Percentiles rank a stretch among this genome's conserved stretches.
phyloP scores from a whole-genome alignment of 2,329 filamentous ascomycete genomes.

The Dendryphion nanum region DNA sequence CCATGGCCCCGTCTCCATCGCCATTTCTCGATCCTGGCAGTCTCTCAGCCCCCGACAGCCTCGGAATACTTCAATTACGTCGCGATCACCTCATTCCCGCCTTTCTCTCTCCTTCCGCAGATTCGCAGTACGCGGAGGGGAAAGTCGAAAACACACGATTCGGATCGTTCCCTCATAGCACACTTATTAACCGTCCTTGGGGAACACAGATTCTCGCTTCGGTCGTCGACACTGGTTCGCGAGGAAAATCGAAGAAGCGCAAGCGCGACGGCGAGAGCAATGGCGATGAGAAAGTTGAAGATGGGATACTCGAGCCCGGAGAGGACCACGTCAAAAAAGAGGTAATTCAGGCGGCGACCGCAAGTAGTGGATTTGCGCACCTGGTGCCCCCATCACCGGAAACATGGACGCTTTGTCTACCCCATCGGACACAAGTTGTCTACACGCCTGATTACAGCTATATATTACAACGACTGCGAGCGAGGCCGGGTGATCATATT shows the following conservation, averaged over 20 bases:
- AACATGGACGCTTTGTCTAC: constrained; percentile 76
- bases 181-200: constrained; percentile 71
- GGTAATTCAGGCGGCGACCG: constrained; percentile 47
- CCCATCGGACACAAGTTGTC: constrained; percentile 81
- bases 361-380: constrained; percentile 69
- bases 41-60: constrained; percentile 60
- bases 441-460: constrained; percentile 88
- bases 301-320: constrained; percentile 36
- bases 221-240: constrained; percentile 85
- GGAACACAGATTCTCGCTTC: constrained; percentile 89
- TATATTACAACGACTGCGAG: constrained; percentile 72
- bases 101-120: constrained; percentile 47
- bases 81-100: constrained; percentile 81
- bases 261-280: constrained; percentile 44
- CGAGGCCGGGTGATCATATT: constrained; percentile 67
- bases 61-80: constrained; percentile 85
- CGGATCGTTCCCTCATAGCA: constrained; percentile 65
- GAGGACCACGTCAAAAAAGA: constrained; percentile 23
- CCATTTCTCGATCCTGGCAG: constrained; percentile 75
- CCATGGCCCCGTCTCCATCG: constrained; percentile 50
- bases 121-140: constrained; percentile 45
- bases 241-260: constrained; percentile 61
- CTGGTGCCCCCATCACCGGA: constrained; percentile 77
- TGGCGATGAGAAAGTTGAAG: constrained; percentile 13
- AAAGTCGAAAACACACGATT: constrained; percentile 81